Evolutionary conservation across 257 asterid genomes (phyloP).

Genomic region (Solanum chmielewskii): DNA sequence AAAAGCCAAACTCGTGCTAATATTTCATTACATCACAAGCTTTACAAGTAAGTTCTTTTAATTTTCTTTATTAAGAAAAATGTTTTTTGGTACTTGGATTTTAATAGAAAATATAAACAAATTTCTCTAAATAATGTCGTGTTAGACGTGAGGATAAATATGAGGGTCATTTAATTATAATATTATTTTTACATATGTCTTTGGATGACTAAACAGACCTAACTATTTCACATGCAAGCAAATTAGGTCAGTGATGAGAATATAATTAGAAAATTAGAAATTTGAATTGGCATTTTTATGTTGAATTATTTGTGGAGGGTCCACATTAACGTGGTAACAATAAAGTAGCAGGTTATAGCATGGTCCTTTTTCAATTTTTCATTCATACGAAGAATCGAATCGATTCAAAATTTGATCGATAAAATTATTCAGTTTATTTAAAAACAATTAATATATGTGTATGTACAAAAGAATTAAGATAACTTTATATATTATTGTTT

Average conservation of each 20-base stretch:
- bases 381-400: neutral
- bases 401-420: fast-evolving
- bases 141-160: neutral
- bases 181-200: neutral
- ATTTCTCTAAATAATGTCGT: neutral
- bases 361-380: neutral
- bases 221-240: neutral
- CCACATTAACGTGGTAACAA: neutral
- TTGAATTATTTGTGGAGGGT: neutral
- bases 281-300: neutral
- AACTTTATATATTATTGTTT: no score
- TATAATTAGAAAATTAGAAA: neutral
- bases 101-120: neutral
- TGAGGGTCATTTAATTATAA: neutral
- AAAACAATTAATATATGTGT: neutral
- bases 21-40: neutral
- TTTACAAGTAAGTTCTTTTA: neutral
- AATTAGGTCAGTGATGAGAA: neutral
- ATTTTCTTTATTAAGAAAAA: neutral
- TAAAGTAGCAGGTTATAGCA: neutral
- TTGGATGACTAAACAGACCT: neutral
- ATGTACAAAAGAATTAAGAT: neutral
- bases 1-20: neutral
- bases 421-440: neutral
- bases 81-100: neutral